Conservation (phyloP, 345 rosid species). For the Gossypium herbaceum region DNA sequence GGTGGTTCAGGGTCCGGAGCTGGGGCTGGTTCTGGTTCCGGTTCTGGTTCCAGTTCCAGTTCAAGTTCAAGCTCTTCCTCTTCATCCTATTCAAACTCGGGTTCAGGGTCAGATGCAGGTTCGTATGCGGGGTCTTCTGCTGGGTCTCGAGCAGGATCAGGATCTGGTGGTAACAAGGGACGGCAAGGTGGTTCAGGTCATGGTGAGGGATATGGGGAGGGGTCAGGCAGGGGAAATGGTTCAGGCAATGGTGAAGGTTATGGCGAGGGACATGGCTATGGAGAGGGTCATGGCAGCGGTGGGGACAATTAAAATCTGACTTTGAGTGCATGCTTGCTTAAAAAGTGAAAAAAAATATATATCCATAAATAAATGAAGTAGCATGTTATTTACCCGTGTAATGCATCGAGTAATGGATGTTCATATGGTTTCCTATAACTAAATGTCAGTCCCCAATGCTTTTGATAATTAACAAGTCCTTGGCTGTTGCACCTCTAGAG, state of each 20-base stretch:
- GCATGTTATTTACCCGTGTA: too few species aligned
- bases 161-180: background rate
- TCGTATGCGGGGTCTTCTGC: background rate
- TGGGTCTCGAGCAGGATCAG: background rate
- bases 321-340: background rate
- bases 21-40: constrained; percentile 24
- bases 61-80: background rate
- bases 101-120: background rate
- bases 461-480: too few species aligned
- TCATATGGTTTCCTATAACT: too few species aligned
- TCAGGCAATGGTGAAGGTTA: constrained; percentile 25
- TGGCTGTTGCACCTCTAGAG: too few species aligned
- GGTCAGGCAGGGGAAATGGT: constrained; percentile 19
- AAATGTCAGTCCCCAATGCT: too few species aligned
- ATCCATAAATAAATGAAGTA: too few species aligned
- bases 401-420: too few species aligned
- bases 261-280: constrained; percentile 31
- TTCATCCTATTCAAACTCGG: constrained; percentile 12
- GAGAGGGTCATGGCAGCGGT: constrained; percentile 28
- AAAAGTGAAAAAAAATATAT: background rate
- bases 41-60: constrained; percentile 14
- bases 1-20: constrained; percentile 42
- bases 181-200: constrained; percentile 16
- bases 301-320: constrained; percentile 13
- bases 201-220: constrained; percentile 22